Base-by-base conservation (phyloP, 768 basidiomycete genomes). In the Mycena indigotica region DNA sequence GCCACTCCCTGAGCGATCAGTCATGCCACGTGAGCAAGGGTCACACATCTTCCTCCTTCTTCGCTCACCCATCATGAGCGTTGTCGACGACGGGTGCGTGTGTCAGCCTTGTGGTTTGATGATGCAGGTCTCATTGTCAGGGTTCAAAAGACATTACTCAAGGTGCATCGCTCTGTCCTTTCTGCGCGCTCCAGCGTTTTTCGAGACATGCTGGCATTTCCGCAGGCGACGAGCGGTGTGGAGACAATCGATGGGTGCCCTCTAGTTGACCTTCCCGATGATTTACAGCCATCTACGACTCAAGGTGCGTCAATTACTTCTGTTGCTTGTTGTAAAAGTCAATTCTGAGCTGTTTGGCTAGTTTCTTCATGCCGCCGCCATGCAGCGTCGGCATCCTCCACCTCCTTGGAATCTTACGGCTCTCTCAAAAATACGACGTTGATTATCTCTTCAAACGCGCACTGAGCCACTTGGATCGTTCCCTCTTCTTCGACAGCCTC, bases 161-260 rank as follows among this genome's bases (percentile, higher is more conserved):
- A 48, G n/a, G 46, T 48, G 12, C 46, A 48, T n/a, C 46, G 46
- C 46, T 48, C 46, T 10, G 24, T 48, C 6, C 46, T 48, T 21
- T 48, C 46, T 5, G 46, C 46, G 21, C 46, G 46, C 4, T 48
- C 46, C 24, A 48, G 46, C 46, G 46, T 48, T 26, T 48, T 48
- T 28, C 46, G 46, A 23, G 46, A 48, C 25, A 48, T 48, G 46
- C 46, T 48, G 24, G 46, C 46, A 8, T 48, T 48, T n/a, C 46
- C 46, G 46, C 46, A 48, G 25, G 4, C 8, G 12, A 44, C 15
- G 8, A 23, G 41, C n/a, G 46, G 21, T 8, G 8, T 24, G 12
- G 46, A 48, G 6, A 48, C 46, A 5, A 15, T 48, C 24, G 46
- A 48, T 6, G 46, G n/a, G 5, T 48, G 46, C 23, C 46, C 46